Percentiles rank a stretch among this genome's conserved stretches.
Conservation (phyloP, 2,329 filamentous ascomycete genomes). For the Trichophyton verrucosum region DNA sequence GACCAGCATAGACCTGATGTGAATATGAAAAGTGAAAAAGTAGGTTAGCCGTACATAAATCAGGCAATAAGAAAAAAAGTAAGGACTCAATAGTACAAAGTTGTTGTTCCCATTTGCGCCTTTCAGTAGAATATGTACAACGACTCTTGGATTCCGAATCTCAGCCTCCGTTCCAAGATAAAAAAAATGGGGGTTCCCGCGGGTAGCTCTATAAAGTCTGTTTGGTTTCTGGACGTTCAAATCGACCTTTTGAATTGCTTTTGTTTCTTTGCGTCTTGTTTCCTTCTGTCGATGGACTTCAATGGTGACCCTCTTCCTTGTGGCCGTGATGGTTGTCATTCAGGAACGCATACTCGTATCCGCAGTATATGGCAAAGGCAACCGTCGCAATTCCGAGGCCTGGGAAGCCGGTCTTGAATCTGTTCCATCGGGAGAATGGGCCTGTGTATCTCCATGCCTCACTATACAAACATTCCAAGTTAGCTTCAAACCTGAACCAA, state of each 20-base stretch:
- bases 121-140: conserved; percentile 1
- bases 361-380: conserved; percentile 80
- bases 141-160: neutral
- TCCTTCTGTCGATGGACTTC: neutral
- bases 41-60: neutral
- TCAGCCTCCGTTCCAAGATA: neutral
- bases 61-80: neutral
- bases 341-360: conserved; percentile 78
- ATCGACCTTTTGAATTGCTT: neutral
- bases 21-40: neutral
- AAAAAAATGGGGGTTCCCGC: neutral
- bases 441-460: conserved; percentile 93
- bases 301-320: neutral
- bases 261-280: neutral
- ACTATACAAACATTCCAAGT: conserved; percentile 38
- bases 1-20: neutral
- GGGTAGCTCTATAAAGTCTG: neutral
- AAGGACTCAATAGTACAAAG: conserved; percentile 2
- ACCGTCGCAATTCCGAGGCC: conserved; percentile 86
- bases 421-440: conserved; percentile 75
- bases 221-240: neutral
- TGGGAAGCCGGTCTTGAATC: conserved; percentile 76
- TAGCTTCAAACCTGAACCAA: conserved; percentile 11
- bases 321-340: conserved; percentile 53
- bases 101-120: conserved; percentile 2